A percentile compares a stretch with the other conserved stretches of the same genome.
phyloP scores from a whole-genome alignment of 805 yeast genomes.

The Pichia eremophila region DNA sequence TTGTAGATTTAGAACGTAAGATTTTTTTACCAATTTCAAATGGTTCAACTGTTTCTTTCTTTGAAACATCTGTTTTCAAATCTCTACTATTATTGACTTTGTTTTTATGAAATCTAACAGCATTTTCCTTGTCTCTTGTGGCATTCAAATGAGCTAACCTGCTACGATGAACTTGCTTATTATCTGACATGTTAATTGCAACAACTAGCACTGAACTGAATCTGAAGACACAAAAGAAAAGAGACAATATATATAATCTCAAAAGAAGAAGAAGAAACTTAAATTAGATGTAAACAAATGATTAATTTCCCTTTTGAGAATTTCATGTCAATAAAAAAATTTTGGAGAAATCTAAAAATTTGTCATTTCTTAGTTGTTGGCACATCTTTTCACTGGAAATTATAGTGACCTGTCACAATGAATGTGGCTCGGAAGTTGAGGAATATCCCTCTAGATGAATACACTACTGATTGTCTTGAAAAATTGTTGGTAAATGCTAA shows the following conservation, averaged over 20 bases:
- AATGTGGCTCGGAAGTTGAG: background rate
- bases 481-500: background rate
- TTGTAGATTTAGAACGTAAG: constrained; percentile 2
- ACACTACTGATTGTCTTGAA: background rate
- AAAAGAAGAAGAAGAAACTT: background rate
- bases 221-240: background rate
- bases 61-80: background rate
- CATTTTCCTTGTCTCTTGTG: background rate
- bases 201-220: background rate
- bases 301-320: too few relatives aligned
- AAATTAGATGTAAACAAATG: too few relatives aligned
- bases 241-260: too few relatives aligned
- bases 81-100: background rate
- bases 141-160: background rate
- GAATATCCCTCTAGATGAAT: background rate
- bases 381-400: too few relatives aligned
- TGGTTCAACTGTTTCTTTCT: background rate
- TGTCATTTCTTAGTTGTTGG: too few relatives aligned
- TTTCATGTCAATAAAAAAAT: too few relatives aligned
- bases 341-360: too few relatives aligned
- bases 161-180: background rate
- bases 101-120: background rate
- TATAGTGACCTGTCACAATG: background rate
- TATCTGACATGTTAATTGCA: background rate
- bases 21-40: background rate